Conservation (phyloP, 148 eudicot genomes). For the Persicaria tinctoria region DNA sequence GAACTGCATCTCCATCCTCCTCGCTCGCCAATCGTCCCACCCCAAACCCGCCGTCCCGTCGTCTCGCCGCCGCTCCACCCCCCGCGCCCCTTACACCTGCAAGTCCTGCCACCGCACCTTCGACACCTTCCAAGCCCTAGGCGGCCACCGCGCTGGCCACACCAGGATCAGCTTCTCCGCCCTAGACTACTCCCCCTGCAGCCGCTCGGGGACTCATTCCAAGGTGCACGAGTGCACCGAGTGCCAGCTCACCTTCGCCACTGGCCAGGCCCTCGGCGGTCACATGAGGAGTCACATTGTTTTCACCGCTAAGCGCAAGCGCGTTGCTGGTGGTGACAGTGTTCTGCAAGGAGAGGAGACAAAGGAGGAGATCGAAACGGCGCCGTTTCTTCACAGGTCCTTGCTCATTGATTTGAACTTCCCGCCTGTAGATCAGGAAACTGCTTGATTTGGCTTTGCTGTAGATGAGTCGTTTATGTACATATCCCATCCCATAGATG, state of each 20-base stretch:
- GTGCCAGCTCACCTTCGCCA: conserved; percentile 21
- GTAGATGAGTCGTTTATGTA: too few relatives aligned
- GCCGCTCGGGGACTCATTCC: neutral
- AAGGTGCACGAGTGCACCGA: conserved; percentile 28
- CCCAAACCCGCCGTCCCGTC: too few relatives aligned
- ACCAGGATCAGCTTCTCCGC: conserved; percentile 13
- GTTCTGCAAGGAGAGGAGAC: neutral
- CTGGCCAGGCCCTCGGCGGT: conserved; percentile 30
- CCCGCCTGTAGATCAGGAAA: neutral
- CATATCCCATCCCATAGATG: too few relatives aligned
- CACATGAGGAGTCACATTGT: conserved; percentile 29
- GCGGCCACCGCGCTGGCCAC: conserved; percentile 38
- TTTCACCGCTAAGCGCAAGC: neutral
- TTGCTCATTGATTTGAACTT: neutral
- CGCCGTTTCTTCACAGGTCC: neutral
- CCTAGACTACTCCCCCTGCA: too few relatives aligned
- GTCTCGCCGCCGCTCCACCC: too few relatives aligned
- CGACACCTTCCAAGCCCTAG: conserved; percentile 29
- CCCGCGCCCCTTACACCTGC: conserved; percentile 10
- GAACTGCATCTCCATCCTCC: neutral
- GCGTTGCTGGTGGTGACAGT: neutral
- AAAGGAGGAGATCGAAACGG: neutral
- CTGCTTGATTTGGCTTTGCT: too few relatives aligned
- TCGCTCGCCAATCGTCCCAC: neutral
- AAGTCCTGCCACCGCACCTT: conserved; percentile 31